phyloP scores from a whole-genome alignment of 2,329 filamentous ascomycete genomes.

The Ophiostoma quercus region DNA sequence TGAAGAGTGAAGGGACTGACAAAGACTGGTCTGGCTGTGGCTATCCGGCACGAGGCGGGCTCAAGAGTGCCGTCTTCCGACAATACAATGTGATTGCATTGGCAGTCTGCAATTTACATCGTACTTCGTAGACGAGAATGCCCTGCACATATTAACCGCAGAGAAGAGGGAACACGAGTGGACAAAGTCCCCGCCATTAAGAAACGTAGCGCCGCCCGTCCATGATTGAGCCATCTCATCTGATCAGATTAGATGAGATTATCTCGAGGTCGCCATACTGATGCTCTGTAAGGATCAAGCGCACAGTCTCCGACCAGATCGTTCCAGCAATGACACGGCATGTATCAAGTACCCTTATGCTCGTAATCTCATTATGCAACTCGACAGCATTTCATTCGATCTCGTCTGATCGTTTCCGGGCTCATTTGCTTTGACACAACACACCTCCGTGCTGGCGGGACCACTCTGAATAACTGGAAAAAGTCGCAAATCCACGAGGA shows the following conservation, averaged over 20 bases:
- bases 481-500: background rate
- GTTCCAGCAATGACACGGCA: too few species aligned
- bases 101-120: too few species aligned
- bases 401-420: background rate
- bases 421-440: background rate
- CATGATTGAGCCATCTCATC: background rate
- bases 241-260: constrained; percentile 9
- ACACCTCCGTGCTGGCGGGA: background rate
- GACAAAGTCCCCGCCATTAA: background rate
- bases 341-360: too few species aligned
- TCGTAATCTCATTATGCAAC: too few species aligned
- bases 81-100: background rate
- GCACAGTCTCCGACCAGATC: background rate
- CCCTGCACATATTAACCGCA: too few species aligned
- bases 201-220: background rate
- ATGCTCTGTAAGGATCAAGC: background rate
- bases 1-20: background rate
- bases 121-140: too few species aligned
- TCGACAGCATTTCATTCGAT: background rate
- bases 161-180: too few species aligned
- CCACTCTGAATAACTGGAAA: background rate
- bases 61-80: background rate
- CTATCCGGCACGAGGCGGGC: background rate
- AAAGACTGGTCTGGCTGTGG: background rate
- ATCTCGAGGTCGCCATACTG: background rate